These are phyloP conservation scores for Nyctanthes arbortristis DNA, from an alignment of 257 asterid genomes.

Conservation along the genomic window DNA sequence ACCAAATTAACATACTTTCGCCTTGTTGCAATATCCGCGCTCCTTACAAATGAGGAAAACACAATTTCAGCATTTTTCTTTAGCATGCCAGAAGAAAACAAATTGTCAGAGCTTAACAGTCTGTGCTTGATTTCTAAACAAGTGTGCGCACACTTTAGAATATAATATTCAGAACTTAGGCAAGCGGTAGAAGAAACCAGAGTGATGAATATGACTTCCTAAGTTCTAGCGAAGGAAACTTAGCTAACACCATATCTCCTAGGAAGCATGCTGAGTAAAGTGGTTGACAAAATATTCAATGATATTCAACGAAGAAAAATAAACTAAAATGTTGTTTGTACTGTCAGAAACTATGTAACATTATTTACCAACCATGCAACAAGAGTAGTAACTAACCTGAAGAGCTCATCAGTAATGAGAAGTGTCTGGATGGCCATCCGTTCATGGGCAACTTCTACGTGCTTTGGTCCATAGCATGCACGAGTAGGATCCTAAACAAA, in stretches of 20 bases:
- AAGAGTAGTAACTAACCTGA: constrained; percentile 62
- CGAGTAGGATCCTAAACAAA: constrained; percentile 73
- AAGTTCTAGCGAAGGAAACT: background rate
- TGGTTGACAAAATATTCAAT: background rate
- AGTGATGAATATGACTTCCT: background rate
- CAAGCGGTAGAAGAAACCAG: background rate
- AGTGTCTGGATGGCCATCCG: constrained; percentile 95
- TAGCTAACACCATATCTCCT: background rate
- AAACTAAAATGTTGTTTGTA: background rate
- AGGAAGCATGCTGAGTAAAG: background rate
- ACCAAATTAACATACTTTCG: constrained; percentile 72
- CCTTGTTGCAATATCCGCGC: constrained; percentile 70
- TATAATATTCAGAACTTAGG: background rate
- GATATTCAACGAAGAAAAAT: background rate
- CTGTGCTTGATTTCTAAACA: background rate
- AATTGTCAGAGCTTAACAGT: background rate
- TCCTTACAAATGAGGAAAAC: constrained; percentile 44
- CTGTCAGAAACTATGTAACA: background rate
- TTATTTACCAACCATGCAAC: background rate
- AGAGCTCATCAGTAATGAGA: constrained; percentile 91
- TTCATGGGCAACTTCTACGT: constrained; percentile 97
- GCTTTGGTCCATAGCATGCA: constrained; percentile 97
- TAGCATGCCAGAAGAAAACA: background rate
- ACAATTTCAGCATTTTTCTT: background rate
- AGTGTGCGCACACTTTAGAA: background rate